Base-by-base conservation (phyloP, 768 basidiomycete genomes). In the Xerocomellus dryophilus region DNA sequence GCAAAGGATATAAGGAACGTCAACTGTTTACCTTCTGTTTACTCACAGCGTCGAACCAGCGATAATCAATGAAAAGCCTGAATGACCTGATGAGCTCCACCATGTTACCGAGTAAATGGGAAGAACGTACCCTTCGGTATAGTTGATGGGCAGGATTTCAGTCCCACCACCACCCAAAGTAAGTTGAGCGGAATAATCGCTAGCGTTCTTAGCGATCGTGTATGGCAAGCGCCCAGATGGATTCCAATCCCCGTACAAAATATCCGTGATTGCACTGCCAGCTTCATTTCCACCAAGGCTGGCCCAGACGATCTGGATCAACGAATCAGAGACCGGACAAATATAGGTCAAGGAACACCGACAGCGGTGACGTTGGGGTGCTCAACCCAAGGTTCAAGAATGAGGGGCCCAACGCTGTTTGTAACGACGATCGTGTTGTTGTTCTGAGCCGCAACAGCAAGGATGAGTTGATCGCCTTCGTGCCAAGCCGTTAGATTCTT, bases 401-500 rank as follows among this genome's bases (percentile, higher is more conserved):
- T 70, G 3, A 89, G 79, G 0, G 87, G 85, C 4, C 92, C 92
- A 31, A 91, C 87, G 8, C 83, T 83, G 69, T 93, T 85, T 2
- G 88, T 73, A 15, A 95, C 81, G 23, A 92, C 93, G 49, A 94
- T 79, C 5, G 88, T 91, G 67, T 91, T 91, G 57, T 74, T 80
- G 69, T 84, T 85, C 0, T 81, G 78, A 6, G 81, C 76, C 0
- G 93, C 90, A 4, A 87, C 84, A 0, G 75, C 68, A 61, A 66
- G 76, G 56, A 85, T 76, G 53, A 78, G 59, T 10, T 66, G 49
- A n/a, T 72, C 70, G 47, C 72, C 68, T 4, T 64, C 40, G 18
- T 69, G 58, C 65, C 74, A 80, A 7, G 75, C 70, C 14, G 72
- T 76, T 36, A 79, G 51, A 57, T 78, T 76, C 25, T 66, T 59